These are phyloP conservation scores for Aspergillus sclerotiicarbonarius DNA, from an alignment of 495 filamentous ascomycete genomes.

Conservation along the genomic window DNA sequence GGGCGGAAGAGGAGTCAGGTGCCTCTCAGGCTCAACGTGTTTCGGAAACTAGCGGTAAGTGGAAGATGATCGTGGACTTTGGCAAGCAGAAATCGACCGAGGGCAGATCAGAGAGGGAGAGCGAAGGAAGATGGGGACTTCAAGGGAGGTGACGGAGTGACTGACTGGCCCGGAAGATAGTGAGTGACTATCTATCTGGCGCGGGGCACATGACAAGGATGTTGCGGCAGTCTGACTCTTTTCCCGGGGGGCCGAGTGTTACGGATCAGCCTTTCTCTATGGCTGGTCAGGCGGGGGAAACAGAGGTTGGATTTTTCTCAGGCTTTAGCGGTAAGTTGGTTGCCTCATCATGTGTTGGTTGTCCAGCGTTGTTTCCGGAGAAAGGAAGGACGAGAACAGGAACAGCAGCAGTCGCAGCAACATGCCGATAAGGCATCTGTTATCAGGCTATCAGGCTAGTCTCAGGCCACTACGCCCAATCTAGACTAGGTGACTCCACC, in stretches of 20 bases:
- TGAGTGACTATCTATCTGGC: conserved; percentile 1
- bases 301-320: not conserved
- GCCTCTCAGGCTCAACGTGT: conserved; percentile 4
- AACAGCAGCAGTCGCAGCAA: not conserved
- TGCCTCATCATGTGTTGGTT: conserved; percentile 12
- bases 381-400: not conserved
- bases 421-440: not conserved
- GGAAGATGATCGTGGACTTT: conserved; percentile 7
- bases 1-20: conserved; percentile 19
- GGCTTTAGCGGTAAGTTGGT: not conserved
- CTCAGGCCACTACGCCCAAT: not conserved
- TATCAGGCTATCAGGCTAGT: conserved; percentile 1
- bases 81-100: not conserved
- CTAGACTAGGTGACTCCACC: not conserved
- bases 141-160: conserved; percentile 3
- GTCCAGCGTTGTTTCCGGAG: not conserved
- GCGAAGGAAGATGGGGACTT: not conserved
- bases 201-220: conserved; percentile 25
- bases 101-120: not conserved
- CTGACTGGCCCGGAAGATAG: not conserved
- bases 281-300: not conserved
- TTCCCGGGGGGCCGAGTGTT: not conserved
- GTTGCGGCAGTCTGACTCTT: not conserved
- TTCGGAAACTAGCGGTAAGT: conserved; percentile 7
- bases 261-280: not conserved